phyloP scores from a whole-genome alignment of 257 asterid species.

The Mitragyna speciosa region DNA sequence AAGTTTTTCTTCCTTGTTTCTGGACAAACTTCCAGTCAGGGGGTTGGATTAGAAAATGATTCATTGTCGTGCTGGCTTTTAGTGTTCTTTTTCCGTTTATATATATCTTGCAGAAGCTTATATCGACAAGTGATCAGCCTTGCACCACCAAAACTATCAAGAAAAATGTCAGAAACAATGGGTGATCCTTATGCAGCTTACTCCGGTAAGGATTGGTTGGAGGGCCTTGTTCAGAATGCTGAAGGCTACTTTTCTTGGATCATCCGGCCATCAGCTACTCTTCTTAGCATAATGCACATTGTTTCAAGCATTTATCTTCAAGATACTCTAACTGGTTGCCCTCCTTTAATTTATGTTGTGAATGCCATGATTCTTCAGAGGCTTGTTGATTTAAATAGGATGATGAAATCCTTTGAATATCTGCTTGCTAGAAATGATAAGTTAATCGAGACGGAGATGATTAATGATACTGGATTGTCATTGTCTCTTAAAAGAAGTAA shows the following conservation, averaged over 20 bases:
- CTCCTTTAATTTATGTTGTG: slow-evolving; percentile 67
- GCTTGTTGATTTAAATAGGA: slow-evolving; percentile 70
- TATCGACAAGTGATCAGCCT: slow-evolving; percentile 58
- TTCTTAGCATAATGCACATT: slow-evolving; percentile 50
- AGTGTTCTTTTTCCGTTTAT: slow-evolving; percentile 58
- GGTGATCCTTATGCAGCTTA: slow-evolving; percentile 55
- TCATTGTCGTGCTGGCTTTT: slow-evolving; percentile 57
- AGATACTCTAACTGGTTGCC: slow-evolving; percentile 46
- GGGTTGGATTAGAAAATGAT: slow-evolving; percentile 29
- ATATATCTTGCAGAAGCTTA: slow-evolving; percentile 69
- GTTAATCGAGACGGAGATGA: slow-evolving; percentile 32
- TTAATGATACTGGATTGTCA: slow-evolving; percentile 43
- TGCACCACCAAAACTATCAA: slow-evolving; percentile 64
- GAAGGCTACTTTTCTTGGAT: slow-evolving; percentile 72
- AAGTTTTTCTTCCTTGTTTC: slow-evolving; percentile 43
- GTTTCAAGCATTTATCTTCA: slow-evolving; percentile 54
- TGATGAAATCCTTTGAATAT: slow-evolving; percentile 62
- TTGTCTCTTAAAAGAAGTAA: slow-evolving; percentile 44
- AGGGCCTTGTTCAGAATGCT: slow-evolving; percentile 40
- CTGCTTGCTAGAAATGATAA: slow-evolving; percentile 53
- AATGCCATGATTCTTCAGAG: slow-evolving; percentile 75
- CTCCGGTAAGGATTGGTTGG: slow-evolving; percentile 79
- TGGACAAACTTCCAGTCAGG: slow-evolving; percentile 39
- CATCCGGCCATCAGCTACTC: slow-evolving; percentile 55
- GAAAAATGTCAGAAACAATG: slow-evolving; percentile 57